Percentiles rank a stretch among this genome's conserved stretches.
These are phyloP conservation scores for Pleurotus ostreatus DNA, from an alignment of 768 basidiomycete genomes.

Conservation along the genomic window DNA sequence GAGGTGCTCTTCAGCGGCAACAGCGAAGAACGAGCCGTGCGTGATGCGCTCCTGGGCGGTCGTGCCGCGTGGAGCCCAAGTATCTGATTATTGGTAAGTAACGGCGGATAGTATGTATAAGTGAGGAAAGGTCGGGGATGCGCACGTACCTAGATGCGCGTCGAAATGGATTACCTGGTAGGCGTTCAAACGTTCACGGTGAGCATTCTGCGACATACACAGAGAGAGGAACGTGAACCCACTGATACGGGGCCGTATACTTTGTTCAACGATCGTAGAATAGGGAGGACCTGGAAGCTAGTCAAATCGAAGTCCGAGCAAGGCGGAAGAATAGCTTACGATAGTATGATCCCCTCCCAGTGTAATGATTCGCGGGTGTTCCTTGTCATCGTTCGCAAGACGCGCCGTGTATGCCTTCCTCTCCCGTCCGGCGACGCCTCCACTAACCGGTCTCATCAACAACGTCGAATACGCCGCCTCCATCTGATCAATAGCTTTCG, in stretches of 20 bases:
- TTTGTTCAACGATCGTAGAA: constrained; percentile 55
- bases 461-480: constrained; percentile 61
- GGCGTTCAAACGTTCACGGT: constrained; percentile 35
- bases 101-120: not conserved
- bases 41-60: constrained; percentile 42
- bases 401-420: constrained; percentile 15
- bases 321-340: constrained; percentile 21
- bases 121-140: too few relatives aligned
- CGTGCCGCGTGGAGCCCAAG: constrained; percentile 24
- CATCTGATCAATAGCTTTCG: constrained; percentile 63
- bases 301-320: not conserved
- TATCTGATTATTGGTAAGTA: not conserved
- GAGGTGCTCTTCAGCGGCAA: constrained; percentile 54
- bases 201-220: constrained; percentile 52
- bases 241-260: constrained; percentile 61
- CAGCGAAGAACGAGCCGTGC: constrained; percentile 63
- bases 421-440: constrained; percentile 4
- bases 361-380: constrained; percentile 58
- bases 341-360: constrained; percentile 70
- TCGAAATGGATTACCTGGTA: constrained; percentile 20
- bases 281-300: constrained; percentile 45
- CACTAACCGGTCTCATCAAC: constrained; percentile 39
- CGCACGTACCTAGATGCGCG: constrained; percentile 20
- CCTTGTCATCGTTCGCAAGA: constrained; percentile 45
- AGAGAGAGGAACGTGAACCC: constrained; percentile 20